Base-by-base conservation (phyloP, 1,284 basidiomycete genomes). In the Puccinia novopanici region DNA sequence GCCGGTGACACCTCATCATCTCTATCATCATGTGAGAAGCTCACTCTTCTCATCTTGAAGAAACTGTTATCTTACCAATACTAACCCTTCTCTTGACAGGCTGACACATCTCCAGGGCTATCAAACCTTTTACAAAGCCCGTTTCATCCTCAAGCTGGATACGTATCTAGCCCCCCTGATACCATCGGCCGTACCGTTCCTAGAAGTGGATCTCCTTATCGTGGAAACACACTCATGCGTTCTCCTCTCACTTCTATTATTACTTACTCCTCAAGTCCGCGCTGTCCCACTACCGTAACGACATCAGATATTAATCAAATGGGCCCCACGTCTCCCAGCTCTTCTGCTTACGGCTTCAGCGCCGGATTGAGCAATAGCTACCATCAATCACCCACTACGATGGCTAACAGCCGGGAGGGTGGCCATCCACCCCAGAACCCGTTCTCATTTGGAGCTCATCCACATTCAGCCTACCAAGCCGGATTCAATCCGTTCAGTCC, bases 141-240 rank as follows among this genome's bases (percentile, higher is more conserved):
- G 59, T 79, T 79, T 45, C 77, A 79, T 34, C 68, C 67, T 42
- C 67, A 79, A 50, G 34, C 40, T 48, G 30, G 40, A 57, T 71
- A 48, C 59, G 40, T 61, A 10, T 27, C 77, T 13, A 59, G 45
- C 55, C 17, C 30, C 10, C 57, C 77, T 24, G 57, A 61, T n/a
- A 48, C 68, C 55, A 72, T 59, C 34, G 67, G 55, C 13, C 40
- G 54, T n/a, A 42, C 77, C 30, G 61, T 55, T 48, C 75, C 63
- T 52, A 78, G 75, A 59, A 68, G 55, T 12, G 77, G 55, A 15
- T 79, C 77, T 45, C 77, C 77, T 45, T 72, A 72, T 27, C 65
- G 68, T 72, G 40, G 2, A 61, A 75, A 45, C 52, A n/a, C 59
- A 3, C 57, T 63, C 3, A 63, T 65, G 57, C 73, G 73, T 22